Evolutionary conservation across 2,329 filamentous ascomycete genomes (phyloP), one percentile per base, ranked within the genome.

Genomic region (Microsporum ferrugineum): DNA sequence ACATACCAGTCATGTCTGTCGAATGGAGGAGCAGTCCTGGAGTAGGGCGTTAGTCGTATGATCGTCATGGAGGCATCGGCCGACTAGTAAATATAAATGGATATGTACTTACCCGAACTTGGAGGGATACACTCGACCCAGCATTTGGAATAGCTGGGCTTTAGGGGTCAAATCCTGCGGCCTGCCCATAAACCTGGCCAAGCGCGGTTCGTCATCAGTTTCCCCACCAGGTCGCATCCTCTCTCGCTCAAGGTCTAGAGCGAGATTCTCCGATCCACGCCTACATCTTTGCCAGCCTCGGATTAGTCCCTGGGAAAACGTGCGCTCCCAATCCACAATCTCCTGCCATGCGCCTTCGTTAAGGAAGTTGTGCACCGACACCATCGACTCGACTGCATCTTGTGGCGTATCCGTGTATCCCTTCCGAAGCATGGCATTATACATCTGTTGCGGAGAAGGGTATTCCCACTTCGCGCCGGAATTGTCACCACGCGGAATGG

Each of bases 1-100:
- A 99, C 88, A 71, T 87, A 97, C 94, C 94, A 99, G 73, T 99
- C 94, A 72, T 99, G 94, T 64, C 94, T 85, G 75, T 99, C 94
- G 69, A 99, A 99, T 0, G 94, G 94, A 8, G 90, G 88, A 59
- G 90, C 87, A 5, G 87, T 86, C 3, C 87, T 89, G 65, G 38
- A 59, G 36, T 57, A 64, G 34, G 51, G n/a, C 58, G 43, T 38
- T 61, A 60, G 23, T 61, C 2, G 12, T 27, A 8, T 5, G n/a
- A 3, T 39, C 31, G 14, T 12, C 12, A 17, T 41, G 57, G 29
- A 29, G 38, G 12, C 0, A 53, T 29, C 38, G 51, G 8, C 45
- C 14, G 29, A 10, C n/a, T 34, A 33, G 6, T 61, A 39, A 66
- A 27, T 45, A 17, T 7, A 12, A 59, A 34, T 41, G 38, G 43